A percentile compares a stretch with the other conserved stretches of the same genome.
Conservation (phyloP, 176 grass and related monocot species). For the Aegilops longissima region DNA sequence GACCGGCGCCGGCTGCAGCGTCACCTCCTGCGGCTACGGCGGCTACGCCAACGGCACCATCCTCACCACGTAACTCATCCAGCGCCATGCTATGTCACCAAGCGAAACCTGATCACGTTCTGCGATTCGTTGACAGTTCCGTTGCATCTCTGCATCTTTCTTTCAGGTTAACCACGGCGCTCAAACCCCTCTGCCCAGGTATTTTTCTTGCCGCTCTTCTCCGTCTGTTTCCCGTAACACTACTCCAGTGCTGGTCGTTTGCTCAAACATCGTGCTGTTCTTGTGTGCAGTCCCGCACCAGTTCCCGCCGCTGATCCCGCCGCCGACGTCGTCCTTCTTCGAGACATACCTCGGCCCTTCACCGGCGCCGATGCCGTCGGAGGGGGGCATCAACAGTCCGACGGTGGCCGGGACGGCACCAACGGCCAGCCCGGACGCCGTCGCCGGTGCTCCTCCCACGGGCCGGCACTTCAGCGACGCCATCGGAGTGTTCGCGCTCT, state of each 20-base stretch:
- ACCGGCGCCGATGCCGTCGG: slow-evolving; percentile 37
- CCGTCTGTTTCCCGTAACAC: neutral
- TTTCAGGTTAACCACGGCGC: slow-evolving; percentile 54
- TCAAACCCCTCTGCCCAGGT: slow-evolving; percentile 85
- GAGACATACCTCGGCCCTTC: slow-evolving; percentile 63
- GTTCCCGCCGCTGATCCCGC: slow-evolving; percentile 59
- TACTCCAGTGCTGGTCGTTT: neutral
- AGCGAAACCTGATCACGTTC: neutral
- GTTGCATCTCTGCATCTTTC: neutral
- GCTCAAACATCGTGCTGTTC: neutral
- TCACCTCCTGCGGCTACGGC: slow-evolving; percentile 81
- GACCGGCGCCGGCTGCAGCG: slow-evolving; percentile 70
- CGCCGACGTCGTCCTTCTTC: slow-evolving; percentile 63
- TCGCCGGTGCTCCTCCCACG: neutral
- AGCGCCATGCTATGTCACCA: neutral
- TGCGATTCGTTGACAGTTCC: neutral
- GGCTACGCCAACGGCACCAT: slow-evolving; percentile 77
- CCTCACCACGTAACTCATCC: slow-evolving; percentile 44
- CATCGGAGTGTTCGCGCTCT: neutral
- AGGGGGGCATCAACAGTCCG: slow-evolving; percentile 28
- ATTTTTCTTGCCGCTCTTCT: neutral
- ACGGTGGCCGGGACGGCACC: slow-evolving; percentile 12
- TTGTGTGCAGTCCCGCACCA: slow-evolving; percentile 45
- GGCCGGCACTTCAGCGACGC: neutral
- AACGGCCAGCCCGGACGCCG: slow-evolving; percentile 16